Conservation (phyloP, 345 rosid genomes). For the Bretschneidera sinensis region DNA sequence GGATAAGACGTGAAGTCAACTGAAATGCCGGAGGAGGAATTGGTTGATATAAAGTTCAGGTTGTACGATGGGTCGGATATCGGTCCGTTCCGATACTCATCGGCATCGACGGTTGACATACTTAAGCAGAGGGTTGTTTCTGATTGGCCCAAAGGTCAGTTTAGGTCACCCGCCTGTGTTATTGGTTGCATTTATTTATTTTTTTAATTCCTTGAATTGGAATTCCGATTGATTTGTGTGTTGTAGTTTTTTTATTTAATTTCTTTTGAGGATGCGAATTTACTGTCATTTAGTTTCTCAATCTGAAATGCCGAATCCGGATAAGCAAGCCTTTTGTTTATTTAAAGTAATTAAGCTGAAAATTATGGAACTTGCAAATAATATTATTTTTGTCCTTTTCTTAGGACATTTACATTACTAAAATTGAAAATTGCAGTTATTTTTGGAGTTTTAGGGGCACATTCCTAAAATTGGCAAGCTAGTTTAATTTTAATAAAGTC, state of each 20-base stretch:
- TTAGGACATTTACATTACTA: no score
- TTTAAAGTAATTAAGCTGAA: no score
- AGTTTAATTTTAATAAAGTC: no score
- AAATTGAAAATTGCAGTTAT: no score
- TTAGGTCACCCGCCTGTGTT: conserved; percentile 1
- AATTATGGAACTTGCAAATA: no score
- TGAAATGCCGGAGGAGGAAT: conserved; percentile 83
- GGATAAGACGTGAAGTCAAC: conserved; percentile 23
- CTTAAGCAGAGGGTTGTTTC: conserved; percentile 87
- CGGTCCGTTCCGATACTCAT: conserved; percentile 82
- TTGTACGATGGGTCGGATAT: conserved; percentile 89
- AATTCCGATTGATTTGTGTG: conserved; percentile 1
- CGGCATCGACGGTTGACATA: conserved; percentile 78
- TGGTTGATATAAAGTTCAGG: conserved; percentile 81
- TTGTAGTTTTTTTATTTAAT: not conserved
- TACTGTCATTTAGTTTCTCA: no score
- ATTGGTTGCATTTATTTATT: not conserved
- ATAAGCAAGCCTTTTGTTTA: no score
- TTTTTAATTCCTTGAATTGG: not conserved
- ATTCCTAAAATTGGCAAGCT: no score
- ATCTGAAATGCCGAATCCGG: no score
- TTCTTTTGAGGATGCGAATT: not conserved
- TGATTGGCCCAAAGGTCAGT: conserved; percentile 90
- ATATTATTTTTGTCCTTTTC: no score
- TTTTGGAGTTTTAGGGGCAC: no score